Base-by-base conservation (phyloP, 2,329 filamentous ascomycete species). In the Exutisphaerella laricina region DNA sequence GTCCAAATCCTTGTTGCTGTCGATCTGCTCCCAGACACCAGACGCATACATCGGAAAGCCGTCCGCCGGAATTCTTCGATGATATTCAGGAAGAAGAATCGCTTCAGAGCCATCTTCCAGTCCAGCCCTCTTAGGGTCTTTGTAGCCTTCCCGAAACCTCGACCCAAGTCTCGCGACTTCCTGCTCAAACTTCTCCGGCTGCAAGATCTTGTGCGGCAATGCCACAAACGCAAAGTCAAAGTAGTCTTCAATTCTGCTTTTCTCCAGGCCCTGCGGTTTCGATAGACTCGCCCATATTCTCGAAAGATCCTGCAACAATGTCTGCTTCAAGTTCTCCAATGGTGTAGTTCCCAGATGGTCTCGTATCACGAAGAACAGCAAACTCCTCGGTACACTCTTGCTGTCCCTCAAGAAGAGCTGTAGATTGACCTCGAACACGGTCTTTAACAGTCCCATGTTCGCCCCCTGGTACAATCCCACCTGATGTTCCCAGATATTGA, bases 401-500 rank as follows among this genome's bases (percentile, higher is more conserved):
- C 83, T 88, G 65, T 96, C 89, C 71, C 96, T 96, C 57, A 97
- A 74, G 68, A 98, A 98, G 20, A 98, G 74, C 68, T 97, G 90
- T 63, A 98, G 66, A 64, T 98, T 98, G 66, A 98, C 92, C 70
- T 98, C 92, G 58, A 98, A 98, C 3, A 98, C 92, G 0, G 94
- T 98, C 77, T 98, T 98, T 59, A 98, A 73, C 58, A 98, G 70
- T 6, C 92, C 92, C 92, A 98, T 98, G 66, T 98, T 98, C 58
- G 92, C 92, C 44, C 92, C 92, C 70, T 98, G 90, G 64, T 98
- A 98, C 65, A 98, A 68, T 35, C 92, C 92, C 49, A 98, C 92
- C 68, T 98, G 92, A 66, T 96, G 90, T 69, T 98, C 92, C 92
- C 92, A 98, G 55, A 98, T 94, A 64, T 98, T 98, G 67, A 98